A percentile compares a stretch with the other conserved stretches of the same genome.
phyloP scores from a whole-genome alignment of 1,139 yeast species.

The Debaryomyces nepalensis region DNA sequence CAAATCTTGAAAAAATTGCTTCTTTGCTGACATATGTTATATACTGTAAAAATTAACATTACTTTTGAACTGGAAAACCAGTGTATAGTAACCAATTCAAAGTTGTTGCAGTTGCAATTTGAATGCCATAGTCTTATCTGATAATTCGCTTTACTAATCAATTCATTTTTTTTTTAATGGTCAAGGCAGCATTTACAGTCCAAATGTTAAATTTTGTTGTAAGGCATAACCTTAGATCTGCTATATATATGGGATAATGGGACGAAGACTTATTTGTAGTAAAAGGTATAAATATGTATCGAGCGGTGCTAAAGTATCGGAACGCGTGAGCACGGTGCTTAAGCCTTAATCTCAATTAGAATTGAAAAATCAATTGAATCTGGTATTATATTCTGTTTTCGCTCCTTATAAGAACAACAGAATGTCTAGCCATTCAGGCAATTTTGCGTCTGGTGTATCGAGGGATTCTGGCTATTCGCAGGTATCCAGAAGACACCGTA shows the following conservation, averaged over 20 bases:
- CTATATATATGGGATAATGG: background rate
- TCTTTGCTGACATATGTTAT: too few relatives aligned
- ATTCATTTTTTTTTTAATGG: too few relatives aligned
- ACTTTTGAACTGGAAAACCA: too few relatives aligned
- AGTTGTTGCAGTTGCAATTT: background rate
- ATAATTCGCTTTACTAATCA: too few relatives aligned
- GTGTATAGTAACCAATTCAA: background rate
- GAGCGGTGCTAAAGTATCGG: background rate
- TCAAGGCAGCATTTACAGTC: too few relatives aligned
- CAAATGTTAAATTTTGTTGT: too few relatives aligned
- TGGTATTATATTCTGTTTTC: too few relatives aligned
- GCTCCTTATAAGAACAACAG: background rate
- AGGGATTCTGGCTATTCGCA: slow-evolving; percentile 7
- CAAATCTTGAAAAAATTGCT: background rate
- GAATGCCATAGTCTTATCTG: too few relatives aligned
- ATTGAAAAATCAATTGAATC: background rate
- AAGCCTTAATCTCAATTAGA: background rate
- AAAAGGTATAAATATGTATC: background rate
- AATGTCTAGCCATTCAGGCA: slow-evolving; percentile 3
- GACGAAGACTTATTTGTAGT: too few relatives aligned
- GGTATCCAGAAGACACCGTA: slow-evolving; percentile 8
- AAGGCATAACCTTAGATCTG: too few relatives aligned
- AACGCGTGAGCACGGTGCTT: slow-evolving; percentile 7
- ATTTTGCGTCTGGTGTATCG: slow-evolving; percentile 13
- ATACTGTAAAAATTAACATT: too few relatives aligned